phyloP scores from a whole-genome alignment of 2,329 filamentous ascomycete genomes.

The Triangularia setosa region DNA sequence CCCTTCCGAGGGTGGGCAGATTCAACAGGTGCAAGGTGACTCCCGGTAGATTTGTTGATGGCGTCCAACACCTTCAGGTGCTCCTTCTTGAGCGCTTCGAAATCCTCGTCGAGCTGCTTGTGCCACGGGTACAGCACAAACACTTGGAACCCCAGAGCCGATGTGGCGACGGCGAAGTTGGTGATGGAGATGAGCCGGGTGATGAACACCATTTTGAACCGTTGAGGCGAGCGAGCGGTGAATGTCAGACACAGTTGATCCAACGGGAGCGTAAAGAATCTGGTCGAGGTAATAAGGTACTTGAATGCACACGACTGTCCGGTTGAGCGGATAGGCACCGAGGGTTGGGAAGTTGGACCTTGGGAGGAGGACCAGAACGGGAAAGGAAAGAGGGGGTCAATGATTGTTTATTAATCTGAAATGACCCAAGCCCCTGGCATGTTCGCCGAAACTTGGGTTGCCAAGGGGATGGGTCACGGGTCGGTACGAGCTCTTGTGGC shows the following conservation, averaged over 20 bases:
- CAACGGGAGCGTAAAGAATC: background rate
- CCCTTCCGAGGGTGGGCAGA: background rate
- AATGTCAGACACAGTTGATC: background rate
- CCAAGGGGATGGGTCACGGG: background rate
- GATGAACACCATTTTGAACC: conserved; percentile 20
- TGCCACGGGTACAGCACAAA: conserved; percentile 70
- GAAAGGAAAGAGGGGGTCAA: background rate
- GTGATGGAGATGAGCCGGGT: conserved; percentile 53
- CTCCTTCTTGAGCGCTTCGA: conserved; percentile 56
- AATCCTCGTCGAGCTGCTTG: conserved; percentile 59
- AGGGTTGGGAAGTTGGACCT: background rate
- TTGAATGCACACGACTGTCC: background rate
- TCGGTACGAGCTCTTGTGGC: background rate
- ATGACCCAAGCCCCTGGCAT: background rate
- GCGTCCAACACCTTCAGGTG: conserved; percentile 42
- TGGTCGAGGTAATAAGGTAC: background rate
- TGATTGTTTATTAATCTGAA: background rate
- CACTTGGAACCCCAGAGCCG: conserved; percentile 63
- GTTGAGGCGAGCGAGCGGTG: background rate
- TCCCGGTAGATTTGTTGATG: background rate
- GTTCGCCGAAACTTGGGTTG: background rate
- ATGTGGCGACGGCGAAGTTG: conserved; percentile 63
- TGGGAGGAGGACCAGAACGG: background rate
- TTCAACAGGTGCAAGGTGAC: background rate
- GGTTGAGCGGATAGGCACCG: background rate